Conservation (phyloP, 2,329 filamentous ascomycete species). For the Fusarium sp. region DNA sequence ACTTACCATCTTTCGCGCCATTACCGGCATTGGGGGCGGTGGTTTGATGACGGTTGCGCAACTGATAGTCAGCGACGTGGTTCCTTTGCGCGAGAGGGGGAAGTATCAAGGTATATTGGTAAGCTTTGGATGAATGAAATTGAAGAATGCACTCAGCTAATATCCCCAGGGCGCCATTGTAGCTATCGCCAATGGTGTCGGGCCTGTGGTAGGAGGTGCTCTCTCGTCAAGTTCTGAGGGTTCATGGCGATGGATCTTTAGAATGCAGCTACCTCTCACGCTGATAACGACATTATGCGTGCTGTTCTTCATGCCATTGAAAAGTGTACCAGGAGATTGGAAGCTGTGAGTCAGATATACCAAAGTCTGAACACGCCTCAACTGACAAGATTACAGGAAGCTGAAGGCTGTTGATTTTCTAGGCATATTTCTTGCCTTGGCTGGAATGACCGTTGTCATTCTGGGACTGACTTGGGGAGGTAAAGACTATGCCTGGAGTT, state of each 20-base stretch:
- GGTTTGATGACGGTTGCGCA: slow-evolving; percentile 78
- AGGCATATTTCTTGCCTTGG: slow-evolving; percentile 61
- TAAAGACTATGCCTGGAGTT: slow-evolving; percentile 68
- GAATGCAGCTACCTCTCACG: slow-evolving; percentile 66
- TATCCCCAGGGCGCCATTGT: slow-evolving; percentile 60
- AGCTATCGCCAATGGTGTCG: slow-evolving; percentile 66
- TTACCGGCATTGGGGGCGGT: slow-evolving; percentile 72
- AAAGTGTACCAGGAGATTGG: slow-evolving; percentile 66
- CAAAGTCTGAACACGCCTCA: fast-evolving
- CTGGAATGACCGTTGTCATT: slow-evolving; percentile 60
- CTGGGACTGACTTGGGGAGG: slow-evolving; percentile 71
- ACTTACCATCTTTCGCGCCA: slow-evolving; percentile 57
- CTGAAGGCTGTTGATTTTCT: slow-evolving; percentile 65
- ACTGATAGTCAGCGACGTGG: slow-evolving; percentile 78
- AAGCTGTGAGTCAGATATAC: slow-evolving; percentile 49
- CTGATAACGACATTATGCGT: slow-evolving; percentile 60
- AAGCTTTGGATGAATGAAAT: background rate
- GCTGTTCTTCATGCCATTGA: slow-evolving; percentile 68
- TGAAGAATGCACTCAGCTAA: background rate
- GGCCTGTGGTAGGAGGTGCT: slow-evolving; percentile 66
- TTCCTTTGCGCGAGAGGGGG: slow-evolving; percentile 76
- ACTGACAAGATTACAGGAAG: slow-evolving; percentile 52
- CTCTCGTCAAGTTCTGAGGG: slow-evolving; percentile 60
- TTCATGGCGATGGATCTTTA: slow-evolving; percentile 67
- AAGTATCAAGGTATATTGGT: slow-evolving; percentile 75